Evolutionary conservation across 2,329 filamentous ascomycete genomes (phyloP).

Genomic region (Coniella vitis): DNA sequence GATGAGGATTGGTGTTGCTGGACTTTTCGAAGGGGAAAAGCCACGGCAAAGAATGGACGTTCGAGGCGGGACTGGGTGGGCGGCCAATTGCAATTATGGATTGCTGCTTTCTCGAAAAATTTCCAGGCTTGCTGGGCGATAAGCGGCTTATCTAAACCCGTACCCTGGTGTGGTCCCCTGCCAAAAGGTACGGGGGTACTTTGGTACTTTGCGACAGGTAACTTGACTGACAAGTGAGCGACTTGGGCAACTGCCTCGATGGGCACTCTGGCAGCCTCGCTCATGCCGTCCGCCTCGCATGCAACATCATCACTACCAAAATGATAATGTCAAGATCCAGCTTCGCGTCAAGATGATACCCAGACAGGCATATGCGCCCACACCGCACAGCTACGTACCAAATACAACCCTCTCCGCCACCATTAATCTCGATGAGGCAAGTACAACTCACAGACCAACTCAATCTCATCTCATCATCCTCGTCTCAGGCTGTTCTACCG

Average conservation of each 20-base stretch:
- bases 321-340: neutral
- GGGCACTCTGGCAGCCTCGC: too few relatives aligned
- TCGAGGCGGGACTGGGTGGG: too few relatives aligned
- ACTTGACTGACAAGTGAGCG: too few relatives aligned
- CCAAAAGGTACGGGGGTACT: neutral
- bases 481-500: too few relatives aligned
- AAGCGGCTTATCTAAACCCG: slow-evolving; percentile 2
- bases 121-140: slow-evolving; percentile 10
- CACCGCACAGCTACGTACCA: slow-evolving; percentile 85
- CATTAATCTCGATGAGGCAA: slow-evolving; percentile 87
- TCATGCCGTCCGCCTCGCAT: neutral
- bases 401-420: slow-evolving; percentile 76
- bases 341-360: slow-evolving; percentile 38
- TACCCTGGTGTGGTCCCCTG: neutral
- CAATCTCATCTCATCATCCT: too few relatives aligned
- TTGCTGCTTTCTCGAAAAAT: slow-evolving; percentile 16
- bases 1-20: neutral
- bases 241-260: too few relatives aligned
- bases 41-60: slow-evolving; percentile 3
- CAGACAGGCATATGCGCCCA: slow-evolving; percentile 75
- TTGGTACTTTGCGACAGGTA: neutral
- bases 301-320: neutral
- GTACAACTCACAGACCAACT: neutral
- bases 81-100: slow-evolving; percentile 1
- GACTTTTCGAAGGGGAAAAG: neutral